Percentiles rank a stretch among this genome's conserved stretches.
Conservation (phyloP, 1,284 basidiomycete species). For the Blastosporella zonata region DNA sequence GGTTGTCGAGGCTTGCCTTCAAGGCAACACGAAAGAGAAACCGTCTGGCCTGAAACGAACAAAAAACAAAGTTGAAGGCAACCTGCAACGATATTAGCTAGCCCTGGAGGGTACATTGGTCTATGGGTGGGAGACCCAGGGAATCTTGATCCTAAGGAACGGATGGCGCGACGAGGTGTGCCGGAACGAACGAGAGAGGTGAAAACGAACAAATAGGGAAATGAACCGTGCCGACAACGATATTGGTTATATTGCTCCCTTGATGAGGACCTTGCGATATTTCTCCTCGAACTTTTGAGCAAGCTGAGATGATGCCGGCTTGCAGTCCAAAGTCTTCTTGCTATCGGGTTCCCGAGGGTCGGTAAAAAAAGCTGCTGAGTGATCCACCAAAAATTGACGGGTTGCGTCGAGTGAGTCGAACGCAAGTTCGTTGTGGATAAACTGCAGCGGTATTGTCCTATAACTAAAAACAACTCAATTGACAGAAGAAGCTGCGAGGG, state of each 20-base stretch:
- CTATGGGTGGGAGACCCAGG: slow-evolving; percentile 7
- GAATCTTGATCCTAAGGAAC: slow-evolving; percentile 15
- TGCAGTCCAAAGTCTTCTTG: slow-evolving; percentile 69
- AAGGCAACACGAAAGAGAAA: slow-evolving; percentile 10
- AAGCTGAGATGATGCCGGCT: slow-evolving; percentile 49
- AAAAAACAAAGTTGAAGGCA: slow-evolving; percentile 16
- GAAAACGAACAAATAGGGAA: slow-evolving; percentile 17
- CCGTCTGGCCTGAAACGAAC: slow-evolving; percentile 8
- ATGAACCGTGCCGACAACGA: slow-evolving; percentile 11
- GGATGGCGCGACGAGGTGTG: slow-evolving; percentile 3
- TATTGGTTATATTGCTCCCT: slow-evolving; percentile 53
- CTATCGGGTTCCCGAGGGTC: slow-evolving; percentile 57
- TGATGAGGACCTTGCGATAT: slow-evolving; percentile 74
- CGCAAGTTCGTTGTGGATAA: slow-evolving; percentile 79
- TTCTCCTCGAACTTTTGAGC: slow-evolving; percentile 65
- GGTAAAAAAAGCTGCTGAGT: slow-evolving; percentile 70
- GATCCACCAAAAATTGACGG: slow-evolving; percentile 69
- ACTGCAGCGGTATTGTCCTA: slow-evolving; percentile 70
- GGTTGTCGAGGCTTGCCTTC: slow-evolving; percentile 12
- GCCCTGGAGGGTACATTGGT: slow-evolving; percentile 2
- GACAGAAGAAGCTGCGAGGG: not conserved
- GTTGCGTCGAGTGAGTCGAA: slow-evolving; percentile 72
- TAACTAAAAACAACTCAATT: slow-evolving; percentile 53
- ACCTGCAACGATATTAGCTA: slow-evolving; percentile 18
- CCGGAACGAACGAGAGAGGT: slow-evolving; percentile 11